phyloP scores from a whole-genome alignment of 441 rosid genomes.

The Eugenia klotzschiana region DNA sequence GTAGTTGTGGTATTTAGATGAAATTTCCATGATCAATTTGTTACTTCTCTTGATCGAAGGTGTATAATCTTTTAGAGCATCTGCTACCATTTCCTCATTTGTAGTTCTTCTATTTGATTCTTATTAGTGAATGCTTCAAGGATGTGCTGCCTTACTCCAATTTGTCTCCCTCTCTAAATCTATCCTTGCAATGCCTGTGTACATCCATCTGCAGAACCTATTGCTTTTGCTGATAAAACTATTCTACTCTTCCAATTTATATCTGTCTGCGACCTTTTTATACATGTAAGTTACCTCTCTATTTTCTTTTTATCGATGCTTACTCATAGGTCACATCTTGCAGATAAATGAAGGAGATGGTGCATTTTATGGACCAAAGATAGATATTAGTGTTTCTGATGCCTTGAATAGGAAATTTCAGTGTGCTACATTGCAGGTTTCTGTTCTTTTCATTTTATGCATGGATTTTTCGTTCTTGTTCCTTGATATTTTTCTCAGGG shows the following conservation, averaged over 20 bases:
- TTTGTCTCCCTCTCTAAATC: not conserved
- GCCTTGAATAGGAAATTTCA: constrained; percentile 88
- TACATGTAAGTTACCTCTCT: not conserved
- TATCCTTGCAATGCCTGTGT: not conserved
- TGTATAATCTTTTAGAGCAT: not conserved
- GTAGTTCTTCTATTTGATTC: not conserved
- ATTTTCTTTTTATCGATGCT: not conserved
- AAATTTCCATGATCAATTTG: not conserved
- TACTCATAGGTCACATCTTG: constrained; percentile 4
- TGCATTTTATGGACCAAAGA: constrained; percentile 98
- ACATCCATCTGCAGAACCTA: not conserved
- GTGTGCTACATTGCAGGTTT: constrained; percentile 92
- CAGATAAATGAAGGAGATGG: constrained; percentile 94
- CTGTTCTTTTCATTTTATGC: not conserved
- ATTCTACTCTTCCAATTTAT: not conserved
- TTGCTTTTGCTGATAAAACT: not conserved
- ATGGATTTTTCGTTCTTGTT: not conserved
- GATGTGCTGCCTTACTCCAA: not conserved
- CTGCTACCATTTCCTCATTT: not conserved
- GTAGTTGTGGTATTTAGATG: not conserved
- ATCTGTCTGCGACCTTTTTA: not conserved
- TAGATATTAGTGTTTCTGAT: constrained; percentile 94
- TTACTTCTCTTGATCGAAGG: not conserved
- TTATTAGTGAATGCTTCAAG: not conserved
- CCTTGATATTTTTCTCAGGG: not conserved